Conservation (phyloP, 2,329 filamentous ascomycete genomes). For the Rhynchosporium agropyri region DNA sequence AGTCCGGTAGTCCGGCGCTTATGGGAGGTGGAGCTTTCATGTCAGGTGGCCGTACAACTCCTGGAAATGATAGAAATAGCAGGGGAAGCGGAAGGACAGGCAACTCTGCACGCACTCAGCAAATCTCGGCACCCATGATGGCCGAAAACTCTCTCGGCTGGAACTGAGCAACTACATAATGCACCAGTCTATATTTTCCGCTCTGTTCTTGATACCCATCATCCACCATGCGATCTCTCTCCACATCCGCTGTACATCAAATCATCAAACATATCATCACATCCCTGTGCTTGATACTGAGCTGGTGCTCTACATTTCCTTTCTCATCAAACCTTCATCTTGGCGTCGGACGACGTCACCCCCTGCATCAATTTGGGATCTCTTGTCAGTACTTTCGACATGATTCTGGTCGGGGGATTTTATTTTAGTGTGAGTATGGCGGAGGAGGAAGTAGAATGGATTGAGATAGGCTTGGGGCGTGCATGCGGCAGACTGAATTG, state of each 20-base stretch:
- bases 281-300: conserved; percentile 27
- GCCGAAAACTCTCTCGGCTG: conserved; percentile 77
- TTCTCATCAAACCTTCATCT: conserved; percentile 35
- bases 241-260: conserved; percentile 37
- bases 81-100: conserved; percentile 55
- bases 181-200: conserved; percentile 27
- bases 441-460: background rate
- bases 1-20: conserved; percentile 47
- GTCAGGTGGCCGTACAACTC: conserved; percentile 44
- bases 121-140: conserved; percentile 75
- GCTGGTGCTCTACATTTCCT: conserved; percentile 36
- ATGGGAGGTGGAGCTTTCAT: conserved; percentile 54
- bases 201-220: conserved; percentile 33
- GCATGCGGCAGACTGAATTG: conserved; percentile 8
- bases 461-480: conserved; percentile 1
- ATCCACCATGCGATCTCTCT: conserved; percentile 25
- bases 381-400: conserved; percentile 35
- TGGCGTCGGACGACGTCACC: conserved; percentile 39
- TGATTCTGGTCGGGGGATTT: conserved; percentile 39
- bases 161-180: conserved; percentile 56
- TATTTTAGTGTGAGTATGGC: conserved; percentile 27
- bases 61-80: conserved; percentile 51
- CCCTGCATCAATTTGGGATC: conserved; percentile 37
- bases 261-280: conserved; percentile 25
- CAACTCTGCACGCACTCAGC: conserved; percentile 59